phyloP scores from a whole-genome alignment of 257 asterid genomes.

The Dorcoceras hygrometricum region DNA sequence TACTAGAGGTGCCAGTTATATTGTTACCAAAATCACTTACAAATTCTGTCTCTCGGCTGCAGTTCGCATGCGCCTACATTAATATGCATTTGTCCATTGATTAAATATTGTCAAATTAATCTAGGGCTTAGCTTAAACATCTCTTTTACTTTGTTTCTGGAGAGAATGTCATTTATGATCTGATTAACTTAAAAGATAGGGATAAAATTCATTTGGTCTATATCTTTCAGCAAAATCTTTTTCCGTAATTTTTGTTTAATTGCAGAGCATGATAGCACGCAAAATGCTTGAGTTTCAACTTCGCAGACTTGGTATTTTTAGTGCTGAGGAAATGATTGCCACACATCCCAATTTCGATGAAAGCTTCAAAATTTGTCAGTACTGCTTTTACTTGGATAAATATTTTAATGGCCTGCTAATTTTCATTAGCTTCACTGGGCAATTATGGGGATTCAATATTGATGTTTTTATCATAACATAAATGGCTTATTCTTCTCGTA shows the following conservation, averaged over 20 bases:
- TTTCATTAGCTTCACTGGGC: conserved; percentile 14
- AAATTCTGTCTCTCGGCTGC: neutral
- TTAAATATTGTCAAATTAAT: neutral
- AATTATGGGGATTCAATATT: conserved; percentile 10
- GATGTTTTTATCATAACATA: conserved; percentile 20
- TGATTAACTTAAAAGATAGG: neutral
- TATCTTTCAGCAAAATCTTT: neutral
- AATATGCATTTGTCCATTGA: neutral
- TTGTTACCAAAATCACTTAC: too few relatives aligned
- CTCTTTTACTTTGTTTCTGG: neutral
- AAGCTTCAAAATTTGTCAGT: conserved; percentile 68
- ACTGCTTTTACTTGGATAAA: conserved; percentile 13
- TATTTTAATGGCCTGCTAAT: conserved; percentile 13
- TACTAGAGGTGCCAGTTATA: neutral
- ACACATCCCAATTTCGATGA: conserved; percentile 68
- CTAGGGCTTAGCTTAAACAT: neutral
- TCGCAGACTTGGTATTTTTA: conserved; percentile 77
- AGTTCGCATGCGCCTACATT: neutral
- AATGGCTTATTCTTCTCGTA: conserved; percentile 20
- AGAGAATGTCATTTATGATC: conserved; percentile 5
- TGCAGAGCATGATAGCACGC: conserved; percentile 91
- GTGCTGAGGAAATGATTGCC: conserved; percentile 61
- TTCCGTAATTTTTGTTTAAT: conserved; percentile 10
- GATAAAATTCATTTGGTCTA: neutral
- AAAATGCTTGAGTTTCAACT: conserved; percentile 91